Percentiles rank a stretch among this genome's conserved stretches.
phyloP scores from a whole-genome alignment of 352 stramenopile genomes.

The Phytophthora constricta region DNA sequence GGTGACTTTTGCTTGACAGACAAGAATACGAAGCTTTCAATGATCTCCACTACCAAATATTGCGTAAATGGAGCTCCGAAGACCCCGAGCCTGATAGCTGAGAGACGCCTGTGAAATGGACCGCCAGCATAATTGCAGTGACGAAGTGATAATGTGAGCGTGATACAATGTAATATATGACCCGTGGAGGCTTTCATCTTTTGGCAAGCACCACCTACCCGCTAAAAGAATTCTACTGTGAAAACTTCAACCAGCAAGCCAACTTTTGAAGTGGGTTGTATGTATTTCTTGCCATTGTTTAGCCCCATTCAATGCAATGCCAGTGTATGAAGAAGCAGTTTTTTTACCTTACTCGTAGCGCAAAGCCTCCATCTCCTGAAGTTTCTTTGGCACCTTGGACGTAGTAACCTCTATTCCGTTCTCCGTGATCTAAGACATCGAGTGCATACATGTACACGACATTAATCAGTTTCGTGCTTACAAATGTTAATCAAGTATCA shows the following conservation, averaged over 20 bases:
- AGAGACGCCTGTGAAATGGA: slow-evolving; percentile 5
- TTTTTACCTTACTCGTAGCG: slow-evolving; percentile 42
- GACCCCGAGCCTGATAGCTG: slow-evolving; percentile 28
- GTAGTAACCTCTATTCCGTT: slow-evolving; percentile 81
- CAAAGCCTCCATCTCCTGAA: slow-evolving; percentile 71
- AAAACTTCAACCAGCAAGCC: no score
- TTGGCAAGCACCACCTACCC: no score
- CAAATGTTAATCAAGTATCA: background rate
- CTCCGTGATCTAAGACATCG: slow-evolving; percentile 69
- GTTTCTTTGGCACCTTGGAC: slow-evolving; percentile 69
- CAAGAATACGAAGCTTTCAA: slow-evolving; percentile 62
- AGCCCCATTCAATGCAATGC: slow-evolving; percentile 7
- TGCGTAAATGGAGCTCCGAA: slow-evolving; percentile 56
- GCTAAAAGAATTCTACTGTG: no score
- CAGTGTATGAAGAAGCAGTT: slow-evolving; percentile 3
- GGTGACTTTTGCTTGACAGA: slow-evolving; percentile 27
- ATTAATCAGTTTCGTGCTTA: slow-evolving; percentile 4
- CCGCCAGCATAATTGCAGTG: background rate
- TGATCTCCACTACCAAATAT: slow-evolving; percentile 46
- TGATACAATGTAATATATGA: slow-evolving; percentile 13
- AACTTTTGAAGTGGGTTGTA: no score
- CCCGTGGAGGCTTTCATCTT: no score
- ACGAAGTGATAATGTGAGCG: no score
- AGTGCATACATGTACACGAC: slow-evolving; percentile 15
- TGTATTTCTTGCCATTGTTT: slow-evolving; percentile 19